A percentile compares a stretch with the other conserved stretches of the same genome.
These are phyloP conservation scores for Penicilliopsis zonata DNA, from an alignment of 495 filamentous ascomycete genomes.

Conservation along the genomic window DNA sequence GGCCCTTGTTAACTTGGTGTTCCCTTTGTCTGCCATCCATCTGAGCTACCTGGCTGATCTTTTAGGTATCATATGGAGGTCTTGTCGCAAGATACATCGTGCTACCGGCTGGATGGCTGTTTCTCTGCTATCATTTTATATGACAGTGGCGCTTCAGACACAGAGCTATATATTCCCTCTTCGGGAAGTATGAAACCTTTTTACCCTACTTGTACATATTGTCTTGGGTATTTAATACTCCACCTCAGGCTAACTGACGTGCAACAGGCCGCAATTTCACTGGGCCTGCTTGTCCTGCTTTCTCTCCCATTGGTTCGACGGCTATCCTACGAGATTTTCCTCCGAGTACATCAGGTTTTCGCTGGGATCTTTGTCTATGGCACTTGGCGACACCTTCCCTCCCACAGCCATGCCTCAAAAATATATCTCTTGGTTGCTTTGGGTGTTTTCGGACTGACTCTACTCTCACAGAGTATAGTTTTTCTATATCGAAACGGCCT, in stretches of 20 bases:
- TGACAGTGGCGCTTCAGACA: slow-evolving; percentile 7
- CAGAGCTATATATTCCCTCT: slow-evolving; percentile 9
- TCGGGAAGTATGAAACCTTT: slow-evolving; percentile 8
- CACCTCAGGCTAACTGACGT: slow-evolving; percentile 2
- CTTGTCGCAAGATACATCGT: slow-evolving; percentile 12
- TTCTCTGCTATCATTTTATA: slow-evolving; percentile 8
- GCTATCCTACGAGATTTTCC: slow-evolving; percentile 21
- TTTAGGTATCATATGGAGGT: slow-evolving; percentile 9
- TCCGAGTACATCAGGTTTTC: slow-evolving; percentile 17
- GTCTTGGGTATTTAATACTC: slow-evolving; percentile 1
- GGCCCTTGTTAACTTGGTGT: slow-evolving; percentile 5
- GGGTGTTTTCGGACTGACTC: slow-evolving; percentile 11
- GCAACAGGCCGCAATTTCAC: slow-evolving; percentile 5
- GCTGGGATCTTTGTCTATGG: slow-evolving; percentile 13
- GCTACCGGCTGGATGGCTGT: slow-evolving; percentile 11
- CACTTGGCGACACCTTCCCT: slow-evolving; percentile 13
- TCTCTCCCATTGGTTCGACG: slow-evolving; percentile 10
- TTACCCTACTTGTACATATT: slow-evolving; percentile 8
- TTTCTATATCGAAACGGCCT: slow-evolving; percentile 15
- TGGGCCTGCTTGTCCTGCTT: slow-evolving; percentile 10
- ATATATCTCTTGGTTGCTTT: slow-evolving; percentile 17
- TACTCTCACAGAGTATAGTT: slow-evolving; percentile 7
- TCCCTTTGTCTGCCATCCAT: slow-evolving; percentile 5
- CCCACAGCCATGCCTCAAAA: slow-evolving; percentile 3
- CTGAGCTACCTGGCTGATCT: slow-evolving; percentile 16